A percentile compares a stretch with the other conserved stretches of the same genome.
phyloP scores from a whole-genome alignment of 164 flowering plant species.

The Tinospora cordifolia region DNA sequence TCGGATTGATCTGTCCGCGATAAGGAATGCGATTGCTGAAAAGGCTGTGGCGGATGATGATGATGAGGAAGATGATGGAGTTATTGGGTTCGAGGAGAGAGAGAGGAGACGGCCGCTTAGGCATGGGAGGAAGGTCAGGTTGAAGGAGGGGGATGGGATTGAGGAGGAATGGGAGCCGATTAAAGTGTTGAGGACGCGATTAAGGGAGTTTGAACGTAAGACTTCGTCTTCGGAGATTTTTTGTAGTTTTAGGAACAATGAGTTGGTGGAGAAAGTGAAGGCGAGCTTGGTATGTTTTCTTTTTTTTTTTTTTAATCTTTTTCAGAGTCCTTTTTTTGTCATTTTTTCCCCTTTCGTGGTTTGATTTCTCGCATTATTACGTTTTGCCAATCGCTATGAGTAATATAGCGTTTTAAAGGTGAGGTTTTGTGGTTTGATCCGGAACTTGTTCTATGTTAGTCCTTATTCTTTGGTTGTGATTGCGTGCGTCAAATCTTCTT shows the following conservation, averaged over 20 bases:
- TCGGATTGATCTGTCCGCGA: constrained; percentile 55
- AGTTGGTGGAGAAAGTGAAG: constrained; percentile 76
- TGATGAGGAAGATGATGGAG: constrained; percentile 29
- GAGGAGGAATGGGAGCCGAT: constrained; percentile 64
- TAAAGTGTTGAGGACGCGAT: constrained; percentile 46
- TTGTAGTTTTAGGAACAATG: constrained; percentile 54
- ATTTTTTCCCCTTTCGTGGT: too few species aligned
- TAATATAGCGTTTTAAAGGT: too few species aligned
- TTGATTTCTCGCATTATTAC: too few species aligned
- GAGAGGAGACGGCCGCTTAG: constrained; percentile 8
- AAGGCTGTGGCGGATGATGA: constrained; percentile 26
- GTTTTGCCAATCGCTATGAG: too few species aligned
- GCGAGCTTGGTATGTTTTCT: constrained; percentile 59
- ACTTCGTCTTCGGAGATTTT: constrained; percentile 49
- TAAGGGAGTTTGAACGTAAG: constrained; percentile 67
- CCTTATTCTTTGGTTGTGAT: not conserved
- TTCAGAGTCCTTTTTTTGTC: not conserved
- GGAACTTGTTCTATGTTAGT: too few species aligned
- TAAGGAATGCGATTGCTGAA: constrained; percentile 43
- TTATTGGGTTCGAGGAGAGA: constrained; percentile 26
- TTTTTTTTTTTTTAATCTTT: constrained; percentile 9
- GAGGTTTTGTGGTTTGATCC: too few species aligned
- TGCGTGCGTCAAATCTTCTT: not conserved
- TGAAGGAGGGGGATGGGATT: constrained; percentile 25
- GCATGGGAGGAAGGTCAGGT: constrained; percentile 18